Evolutionary conservation across 2,329 filamentous ascomycete species (phyloP), one percentile per base, ranked within the genome.

Genomic region (Arachnomyces sp.): DNA sequence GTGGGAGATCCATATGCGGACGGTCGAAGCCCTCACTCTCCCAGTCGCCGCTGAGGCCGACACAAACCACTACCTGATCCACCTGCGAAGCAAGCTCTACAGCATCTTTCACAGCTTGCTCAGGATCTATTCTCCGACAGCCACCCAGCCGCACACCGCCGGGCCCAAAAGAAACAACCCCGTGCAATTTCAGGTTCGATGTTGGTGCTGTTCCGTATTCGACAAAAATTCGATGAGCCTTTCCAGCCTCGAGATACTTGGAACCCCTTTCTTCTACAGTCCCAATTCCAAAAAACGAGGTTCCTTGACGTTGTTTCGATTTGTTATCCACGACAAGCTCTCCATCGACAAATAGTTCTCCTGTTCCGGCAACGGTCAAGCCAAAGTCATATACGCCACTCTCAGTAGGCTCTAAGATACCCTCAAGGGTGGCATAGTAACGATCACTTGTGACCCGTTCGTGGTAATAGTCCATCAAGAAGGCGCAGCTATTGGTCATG

Each of bases 221-320:
- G 25, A 59, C 47, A 3, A 52, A 50, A n/a, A 63, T 42, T 9
- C 52, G 56, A 40, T 63, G 65, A 5, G 42, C 45, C 25, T 43
- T 48, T 4, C 56, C 59, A 3, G 55, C 56, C 14, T 50, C 47
- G 4, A 65, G 35, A 4, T 47, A 9, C 38, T 44, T 47, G 14
- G 40, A 44, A 11, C 76, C 77, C 34, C 72, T 71, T 50, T 80
- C 74, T 52, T 83, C 78, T 2, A 69, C 59, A 0, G 77, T 81
- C 2, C 75, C 78, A n/a, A 69, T 67, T n/a, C 78, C 75, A 41
- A 80, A 77, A 63, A 82, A 82, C 2, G 73, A 71, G 30, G 77
- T 74, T 5, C 77, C 75, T 11, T 72, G 68, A 18, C 53, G 63
- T 57, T 82, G 79, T 38, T 73, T 72, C 13, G 74, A 77, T 2